phyloP scores from a whole-genome alignment of 352 stramenopile species.

The Ophiocytium majus region DNA sequence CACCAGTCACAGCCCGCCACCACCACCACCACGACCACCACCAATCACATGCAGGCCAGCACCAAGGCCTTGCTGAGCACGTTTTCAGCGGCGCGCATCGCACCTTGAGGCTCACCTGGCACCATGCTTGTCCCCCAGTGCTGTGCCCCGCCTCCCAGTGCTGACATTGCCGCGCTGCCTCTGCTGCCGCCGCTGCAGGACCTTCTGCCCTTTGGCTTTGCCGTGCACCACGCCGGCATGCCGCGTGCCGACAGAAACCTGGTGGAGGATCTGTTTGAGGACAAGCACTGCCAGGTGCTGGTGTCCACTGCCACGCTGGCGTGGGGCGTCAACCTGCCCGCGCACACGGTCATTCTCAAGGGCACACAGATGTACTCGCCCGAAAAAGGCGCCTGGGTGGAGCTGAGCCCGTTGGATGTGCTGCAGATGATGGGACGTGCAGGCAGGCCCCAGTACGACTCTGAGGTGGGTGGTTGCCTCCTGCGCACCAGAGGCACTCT shows the following conservation, averaged over 20 bases:
- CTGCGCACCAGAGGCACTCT: no score
- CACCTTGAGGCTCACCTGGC: no score
- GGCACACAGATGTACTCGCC: slow-evolving; percentile 99
- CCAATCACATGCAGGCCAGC: no score
- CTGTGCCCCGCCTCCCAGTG: no score
- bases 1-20: no score
- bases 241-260: slow-evolving; percentile 90
- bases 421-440: slow-evolving; percentile 96
- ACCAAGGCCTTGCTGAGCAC: no score
- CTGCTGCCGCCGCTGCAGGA: no score
- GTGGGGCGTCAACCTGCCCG: slow-evolving; percentile 99
- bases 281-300: slow-evolving; percentile 92
- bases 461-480: slow-evolving; percentile 21
- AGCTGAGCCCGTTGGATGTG: slow-evolving; percentile 96
- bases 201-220: slow-evolving; percentile 95
- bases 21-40: no score
- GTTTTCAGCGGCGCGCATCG: no score
- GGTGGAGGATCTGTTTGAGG: slow-evolving; percentile 97
- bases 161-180: no score
- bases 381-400: slow-evolving; percentile 93
- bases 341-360: slow-evolving; percentile 99
- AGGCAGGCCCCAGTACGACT: slow-evolving; percentile 95
- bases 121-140: no score
- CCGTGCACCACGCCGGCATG: slow-evolving; percentile 99
- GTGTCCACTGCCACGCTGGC: slow-evolving; percentile 97